These are phyloP conservation scores for Solanum hybrid DNA, from an alignment of 305 asterid genomes.

Conservation along the genomic window DNA sequence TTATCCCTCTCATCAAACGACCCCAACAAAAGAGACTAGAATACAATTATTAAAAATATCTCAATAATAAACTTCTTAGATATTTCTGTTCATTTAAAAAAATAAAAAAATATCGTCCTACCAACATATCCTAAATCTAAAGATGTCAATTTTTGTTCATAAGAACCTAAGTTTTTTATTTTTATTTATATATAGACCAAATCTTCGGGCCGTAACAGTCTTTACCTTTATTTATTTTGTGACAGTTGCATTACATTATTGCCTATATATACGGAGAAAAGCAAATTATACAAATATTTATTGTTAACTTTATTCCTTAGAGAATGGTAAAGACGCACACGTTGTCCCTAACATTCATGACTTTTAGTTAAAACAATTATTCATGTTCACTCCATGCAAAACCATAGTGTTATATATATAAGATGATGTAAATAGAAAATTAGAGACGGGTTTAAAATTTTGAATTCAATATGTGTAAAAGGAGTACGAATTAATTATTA, in stretches of 20 bases:
- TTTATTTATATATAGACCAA: neutral
- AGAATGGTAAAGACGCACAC: slow-evolving; percentile 5
- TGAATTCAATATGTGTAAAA: neutral
- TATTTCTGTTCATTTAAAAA: neutral
- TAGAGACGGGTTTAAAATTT: neutral
- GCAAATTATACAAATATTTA: neutral
- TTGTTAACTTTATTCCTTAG: neutral
- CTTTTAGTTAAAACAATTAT: neutral
- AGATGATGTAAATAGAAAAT: neutral
- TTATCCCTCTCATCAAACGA: no score
- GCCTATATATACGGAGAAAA: slow-evolving; percentile 1
- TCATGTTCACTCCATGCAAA: neutral
- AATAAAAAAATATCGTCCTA: fast-evolving
- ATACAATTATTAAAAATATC: neutral
- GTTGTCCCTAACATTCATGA: neutral
- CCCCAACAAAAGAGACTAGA: neutral
- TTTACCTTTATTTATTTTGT: neutral
- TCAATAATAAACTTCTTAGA: neutral
- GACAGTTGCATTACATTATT: neutral
- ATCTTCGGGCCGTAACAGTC: neutral
- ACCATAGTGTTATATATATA: neutral
- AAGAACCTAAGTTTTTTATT: neutral
- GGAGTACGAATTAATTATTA: neutral
- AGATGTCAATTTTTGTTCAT: neutral
- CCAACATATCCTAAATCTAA: neutral